Base-by-base conservation (phyloP, 2,329 filamentous ascomycete species). In the Lithohypha guttulata region DNA sequence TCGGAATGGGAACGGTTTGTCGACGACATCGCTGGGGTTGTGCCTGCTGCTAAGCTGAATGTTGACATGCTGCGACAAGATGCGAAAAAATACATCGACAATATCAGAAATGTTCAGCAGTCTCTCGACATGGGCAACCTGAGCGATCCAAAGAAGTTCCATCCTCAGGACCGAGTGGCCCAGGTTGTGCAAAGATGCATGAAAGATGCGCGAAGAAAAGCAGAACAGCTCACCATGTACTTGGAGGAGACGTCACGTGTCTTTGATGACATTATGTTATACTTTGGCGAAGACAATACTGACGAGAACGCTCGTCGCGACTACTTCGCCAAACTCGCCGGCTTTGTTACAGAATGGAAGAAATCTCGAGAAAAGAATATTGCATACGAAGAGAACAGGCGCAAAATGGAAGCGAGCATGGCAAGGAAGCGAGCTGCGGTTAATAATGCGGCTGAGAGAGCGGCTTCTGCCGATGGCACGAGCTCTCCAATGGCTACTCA, bases 101-200 rank as follows among this genome's bases (percentile, higher is more conserved):
- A 93, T 58, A 82, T 98, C 64, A 83, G 81, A 59, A 95, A 94
- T 56, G 78, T 96, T 20, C 91, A 98, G 60, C 77, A 76, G 61
- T 93, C 85, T 17, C 73, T 98, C 35, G 91, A 98, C 61, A 81
- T 79, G 22, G 91, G 91, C 53, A 96, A 94, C 59, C 68, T 98
- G 47, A 94, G 85, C 57, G 91, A 98, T 57, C 82, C 89, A 30
- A 95, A 91, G 70, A 93, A 89, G 54, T 98, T 98, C 70, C 91
- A 98, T 57, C 89, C 91, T 13, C 84, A 96, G 62, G 91, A 98
- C 60, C 84, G 91, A 44, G 87, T 96, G 29, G 82, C 81, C 46
- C 84, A 93, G 61, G 73, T 96, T 22, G 87, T 94, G 40, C 85
- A 94, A 62, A 74, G 89, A 36, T 80, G 75, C 49, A 96, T 98